Evolutionary conservation across 257 asterid species (phyloP).

Genomic region (Przewalskia tangutica): DNA sequence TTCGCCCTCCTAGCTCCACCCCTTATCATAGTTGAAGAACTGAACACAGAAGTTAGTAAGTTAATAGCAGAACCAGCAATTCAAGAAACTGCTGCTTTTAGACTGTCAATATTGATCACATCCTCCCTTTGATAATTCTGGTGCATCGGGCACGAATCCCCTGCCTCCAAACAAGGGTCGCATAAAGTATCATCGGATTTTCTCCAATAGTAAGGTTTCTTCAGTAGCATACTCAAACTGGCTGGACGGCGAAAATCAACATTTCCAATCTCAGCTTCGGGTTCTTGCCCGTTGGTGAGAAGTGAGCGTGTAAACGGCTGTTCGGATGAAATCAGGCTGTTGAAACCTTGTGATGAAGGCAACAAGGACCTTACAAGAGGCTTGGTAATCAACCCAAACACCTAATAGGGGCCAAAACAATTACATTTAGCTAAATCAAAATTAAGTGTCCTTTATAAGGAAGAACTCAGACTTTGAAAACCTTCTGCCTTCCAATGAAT

Average conservation of each 20-base stretch:
- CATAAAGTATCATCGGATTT: slow-evolving; percentile 49
- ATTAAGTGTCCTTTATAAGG: no score
- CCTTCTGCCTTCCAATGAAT: no score
- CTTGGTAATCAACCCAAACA: slow-evolving; percentile 55
- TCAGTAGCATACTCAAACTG: slow-evolving; percentile 35
- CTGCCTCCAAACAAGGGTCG: slow-evolving; percentile 62
- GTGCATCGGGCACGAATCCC: slow-evolving; percentile 17
- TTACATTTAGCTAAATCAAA: neutral
- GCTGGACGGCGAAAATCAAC: slow-evolving; percentile 10
- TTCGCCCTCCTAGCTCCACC: neutral
- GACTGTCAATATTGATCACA: slow-evolving; percentile 1
- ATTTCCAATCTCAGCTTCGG: slow-evolving; percentile 5
- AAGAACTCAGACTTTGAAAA: no score
- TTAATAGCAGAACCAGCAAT: neutral
- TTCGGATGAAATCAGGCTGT: slow-evolving; percentile 7
- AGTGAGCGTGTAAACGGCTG: slow-evolving; percentile 25
- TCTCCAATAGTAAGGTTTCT: slow-evolving; percentile 56
- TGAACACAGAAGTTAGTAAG: neutral
- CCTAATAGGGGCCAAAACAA: slow-evolving; percentile 21
- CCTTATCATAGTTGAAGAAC: neutral
- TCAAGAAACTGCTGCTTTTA: neutral
- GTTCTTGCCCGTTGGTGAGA: slow-evolving; percentile 18
- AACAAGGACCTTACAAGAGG: slow-evolving; percentile 42
- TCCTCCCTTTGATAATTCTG: slow-evolving; percentile 17
- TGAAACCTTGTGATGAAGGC: slow-evolving; percentile 13